Evolutionary conservation across 305 asterid species (phyloP).

Genomic region (Striga hermonthica): DNA sequence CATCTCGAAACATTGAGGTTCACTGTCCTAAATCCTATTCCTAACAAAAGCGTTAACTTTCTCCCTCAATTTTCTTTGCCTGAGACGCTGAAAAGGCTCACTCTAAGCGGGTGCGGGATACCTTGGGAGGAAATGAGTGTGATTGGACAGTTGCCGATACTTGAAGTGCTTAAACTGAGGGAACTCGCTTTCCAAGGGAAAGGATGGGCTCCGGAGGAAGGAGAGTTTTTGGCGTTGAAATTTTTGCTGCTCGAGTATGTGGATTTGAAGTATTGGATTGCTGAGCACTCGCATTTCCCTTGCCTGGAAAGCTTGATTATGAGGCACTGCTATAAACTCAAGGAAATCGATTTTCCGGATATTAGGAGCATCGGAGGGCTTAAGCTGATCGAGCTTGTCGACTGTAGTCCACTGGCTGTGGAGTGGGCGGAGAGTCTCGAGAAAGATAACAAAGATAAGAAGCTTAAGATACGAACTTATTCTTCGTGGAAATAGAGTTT

Average conservation of each 20-base stretch:
- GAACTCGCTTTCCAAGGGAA: constrained; percentile 35
- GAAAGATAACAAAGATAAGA: constrained; percentile 10
- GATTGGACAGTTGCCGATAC: constrained; percentile 29
- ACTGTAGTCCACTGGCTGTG: constrained; percentile 32
- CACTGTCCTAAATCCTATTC: constrained; percentile 31
- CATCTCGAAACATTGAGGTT: constrained; percentile 34
- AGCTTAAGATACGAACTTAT: constrained; percentile 29
- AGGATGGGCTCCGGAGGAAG: constrained; percentile 22
- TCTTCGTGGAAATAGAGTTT: constrained; percentile 34
- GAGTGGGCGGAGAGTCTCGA: constrained; percentile 22
- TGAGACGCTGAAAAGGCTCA: constrained; percentile 31
- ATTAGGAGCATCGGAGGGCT: constrained; percentile 20
- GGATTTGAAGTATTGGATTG: constrained; percentile 31
- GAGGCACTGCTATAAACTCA: constrained; percentile 33
- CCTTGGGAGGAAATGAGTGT: constrained; percentile 38
- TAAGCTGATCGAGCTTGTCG: constrained; percentile 30
- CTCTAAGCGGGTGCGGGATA: constrained; percentile 33
- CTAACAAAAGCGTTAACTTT: constrained; percentile 1
- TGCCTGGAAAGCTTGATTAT: constrained; percentile 29
- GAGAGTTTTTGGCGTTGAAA: constrained; percentile 27
- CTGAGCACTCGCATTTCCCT: constrained; percentile 15
- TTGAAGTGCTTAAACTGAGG: constrained; percentile 41
- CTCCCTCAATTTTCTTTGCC: constrained; percentile 31
- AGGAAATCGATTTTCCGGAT: constrained; percentile 20
- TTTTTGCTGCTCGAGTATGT: constrained; percentile 36